These are phyloP conservation scores for Candida odintsovae DNA, from an alignment of 805 yeast species.

Conservation along the genomic window DNA sequence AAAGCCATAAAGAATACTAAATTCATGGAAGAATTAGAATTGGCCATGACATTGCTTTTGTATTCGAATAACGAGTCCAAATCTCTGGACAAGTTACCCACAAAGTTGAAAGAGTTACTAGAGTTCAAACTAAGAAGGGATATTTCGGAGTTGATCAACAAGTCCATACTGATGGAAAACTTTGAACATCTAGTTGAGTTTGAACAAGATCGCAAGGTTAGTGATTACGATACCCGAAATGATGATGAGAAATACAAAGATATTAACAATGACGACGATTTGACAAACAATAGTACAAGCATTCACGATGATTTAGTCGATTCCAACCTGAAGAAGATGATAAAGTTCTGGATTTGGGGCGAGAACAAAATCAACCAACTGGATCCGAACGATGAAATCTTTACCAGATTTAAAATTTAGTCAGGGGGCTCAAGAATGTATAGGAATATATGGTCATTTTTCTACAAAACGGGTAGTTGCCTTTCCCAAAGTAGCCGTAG, in stretches of 20 bases:
- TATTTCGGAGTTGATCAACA: conserved; percentile 68
- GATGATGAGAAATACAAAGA: background rate
- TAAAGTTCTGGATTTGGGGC: conserved; percentile 61
- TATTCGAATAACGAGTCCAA: conserved; percentile 30
- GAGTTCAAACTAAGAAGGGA: conserved; percentile 55
- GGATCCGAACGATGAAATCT: background rate
- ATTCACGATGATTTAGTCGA: conserved; percentile 11
- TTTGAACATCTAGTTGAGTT: conserved; percentile 12
- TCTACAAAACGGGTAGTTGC: no score
- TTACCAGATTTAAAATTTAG: background rate
- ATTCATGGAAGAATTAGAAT: conserved; percentile 68
- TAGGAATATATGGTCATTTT: background rate
- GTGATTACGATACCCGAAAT: conserved; percentile 1
- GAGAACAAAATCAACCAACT: conserved; percentile 35
- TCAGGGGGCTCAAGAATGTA: background rate
- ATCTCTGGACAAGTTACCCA: conserved; percentile 36
- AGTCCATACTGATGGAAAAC: conserved; percentile 41
- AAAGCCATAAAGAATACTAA: conserved; percentile 53
- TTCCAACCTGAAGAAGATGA: conserved; percentile 43
- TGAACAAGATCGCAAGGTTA: background rate
- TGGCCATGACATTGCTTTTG: conserved; percentile 75
- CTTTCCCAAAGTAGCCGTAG: no score
- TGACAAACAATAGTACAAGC: conserved; percentile 3
- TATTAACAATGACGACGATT: conserved; percentile 3
- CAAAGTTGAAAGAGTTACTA: conserved; percentile 47